Evolutionary conservation across 2,329 filamentous ascomycete genomes (phyloP), one percentile per base, ranked within the genome.

Genomic region (Fusarium lyarnte): DNA sequence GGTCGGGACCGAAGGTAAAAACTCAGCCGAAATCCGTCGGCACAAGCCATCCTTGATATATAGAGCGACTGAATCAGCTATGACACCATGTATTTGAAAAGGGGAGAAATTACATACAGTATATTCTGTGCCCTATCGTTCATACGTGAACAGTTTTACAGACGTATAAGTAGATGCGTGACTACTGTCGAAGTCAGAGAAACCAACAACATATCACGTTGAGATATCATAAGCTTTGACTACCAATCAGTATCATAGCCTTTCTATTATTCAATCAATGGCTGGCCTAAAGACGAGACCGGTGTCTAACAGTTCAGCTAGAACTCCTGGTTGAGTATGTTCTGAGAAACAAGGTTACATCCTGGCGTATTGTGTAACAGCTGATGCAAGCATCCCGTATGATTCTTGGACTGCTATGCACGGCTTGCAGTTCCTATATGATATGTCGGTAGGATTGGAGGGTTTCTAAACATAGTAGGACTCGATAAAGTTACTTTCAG

Each of bases 91-190:
- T n/a, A 12, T 23, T 14, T 6, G 7, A 1, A n/a, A 27, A 14
- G 11, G 17, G 23, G 17, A 21, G 23, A 8, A 14, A 21, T 13
- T 13, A 13, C 4, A 5, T 16, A 17, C 9, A 11, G 17, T 23
- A 1, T 42, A 42, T 23, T 21, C 11, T 23, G 9, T 17, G 10
- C 25, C 23, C 8, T 27, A 27, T 45, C 1, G 1, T 1, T 45
- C 5, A 46, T 5, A 27, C 4, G 4, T 23, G 7, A n/a, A 17
- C 10, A 17, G 6, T 3, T 8, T 29, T 16, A 1, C 8, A 29
- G 8, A 10, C 8, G 13, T 29, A 16, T n/a, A 16, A 2, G 7
- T 23, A 6, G 8, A 10, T 6, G 16, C 4, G 4, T 19, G 5
- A 5, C 6, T 8, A 33, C 8, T 49, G 4, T 19, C 1, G 2